These are phyloP conservation scores for Ophiocordyceps australis DNA, from an alignment of 2,329 filamentous ascomycete species.

Conservation along the genomic window DNA sequence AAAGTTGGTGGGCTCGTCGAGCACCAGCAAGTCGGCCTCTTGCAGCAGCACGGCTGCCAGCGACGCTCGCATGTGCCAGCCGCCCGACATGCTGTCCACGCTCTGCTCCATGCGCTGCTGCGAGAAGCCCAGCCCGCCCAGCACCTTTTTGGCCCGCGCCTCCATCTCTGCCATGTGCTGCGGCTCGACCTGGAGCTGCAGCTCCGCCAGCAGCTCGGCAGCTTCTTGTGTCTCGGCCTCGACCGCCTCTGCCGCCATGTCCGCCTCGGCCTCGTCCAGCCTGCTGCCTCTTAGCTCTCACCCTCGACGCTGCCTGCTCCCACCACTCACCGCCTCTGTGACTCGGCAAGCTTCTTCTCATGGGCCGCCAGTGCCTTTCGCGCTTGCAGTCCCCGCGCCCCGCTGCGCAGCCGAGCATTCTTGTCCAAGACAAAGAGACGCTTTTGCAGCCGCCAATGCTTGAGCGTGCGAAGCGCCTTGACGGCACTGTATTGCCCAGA, in stretches of 20 bases:
- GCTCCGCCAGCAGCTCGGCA: slow-evolving; percentile 46
- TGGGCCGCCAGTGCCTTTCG: slow-evolving; percentile 54
- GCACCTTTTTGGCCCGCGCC: slow-evolving; percentile 43
- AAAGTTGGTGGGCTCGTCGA: slow-evolving; percentile 81
- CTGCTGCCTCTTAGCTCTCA: too few species aligned
- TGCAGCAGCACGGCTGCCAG: slow-evolving; percentile 51
- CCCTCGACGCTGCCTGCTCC: too few species aligned
- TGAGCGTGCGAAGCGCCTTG: slow-evolving; percentile 40
- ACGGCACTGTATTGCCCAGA: slow-evolving; percentile 39
- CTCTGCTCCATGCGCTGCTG: slow-evolving; percentile 39
- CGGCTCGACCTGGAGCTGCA: slow-evolving; percentile 51
- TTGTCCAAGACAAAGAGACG: slow-evolving; percentile 53
- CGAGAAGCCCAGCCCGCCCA: slow-evolving; percentile 55
- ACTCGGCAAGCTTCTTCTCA: slow-evolving; percentile 48
- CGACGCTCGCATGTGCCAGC: slow-evolving; percentile 54
- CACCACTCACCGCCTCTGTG: slow-evolving; percentile 31
- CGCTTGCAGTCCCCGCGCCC: slow-evolving; percentile 54
- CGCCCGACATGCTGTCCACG: slow-evolving; percentile 53
- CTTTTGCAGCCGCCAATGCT: slow-evolving; percentile 41
- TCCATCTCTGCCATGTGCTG: slow-evolving; percentile 47
- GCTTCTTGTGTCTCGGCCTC: slow-evolving; percentile 52
- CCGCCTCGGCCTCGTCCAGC: slow-evolving; percentile 30
- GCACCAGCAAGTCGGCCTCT: slow-evolving; percentile 57
- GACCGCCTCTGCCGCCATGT: slow-evolving; percentile 36
- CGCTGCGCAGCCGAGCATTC: slow-evolving; percentile 55